Conservation (phyloP, 192 early-diverging fungal genomes). For the Gamsiella multidivaricata region DNA sequence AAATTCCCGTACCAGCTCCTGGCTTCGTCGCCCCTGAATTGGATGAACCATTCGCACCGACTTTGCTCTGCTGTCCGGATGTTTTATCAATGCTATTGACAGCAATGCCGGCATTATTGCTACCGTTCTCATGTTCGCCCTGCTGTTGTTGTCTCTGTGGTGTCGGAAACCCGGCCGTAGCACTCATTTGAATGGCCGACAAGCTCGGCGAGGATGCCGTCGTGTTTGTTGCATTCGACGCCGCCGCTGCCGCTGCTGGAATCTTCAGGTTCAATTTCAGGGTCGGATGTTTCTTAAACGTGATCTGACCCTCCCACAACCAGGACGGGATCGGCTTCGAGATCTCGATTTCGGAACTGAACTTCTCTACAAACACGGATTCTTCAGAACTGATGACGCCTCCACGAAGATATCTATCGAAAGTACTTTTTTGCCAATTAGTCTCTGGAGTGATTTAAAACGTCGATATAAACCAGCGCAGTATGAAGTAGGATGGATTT, state of each 20-base stretch:
- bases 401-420: conserved; percentile 59
- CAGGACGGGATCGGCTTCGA: conserved; percentile 67
- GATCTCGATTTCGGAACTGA: conserved; percentile 74
- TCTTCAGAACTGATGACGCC: conserved; percentile 75
- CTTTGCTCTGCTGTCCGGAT: conserved; percentile 36
- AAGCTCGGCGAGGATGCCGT: conserved; percentile 28
- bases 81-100: conserved; percentile 1
- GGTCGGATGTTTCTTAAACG: conserved; percentile 75
- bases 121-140: conserved; percentile 5
- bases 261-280: conserved; percentile 70
- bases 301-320: conserved; percentile 75
- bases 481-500: no score
- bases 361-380: conserved; percentile 83
- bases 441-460: no score
- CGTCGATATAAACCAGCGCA: no score
- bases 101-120: neutral
- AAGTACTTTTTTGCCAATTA: neutral
- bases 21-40: no score
- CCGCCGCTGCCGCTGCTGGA: conserved; percentile 36
- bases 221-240: conserved; percentile 34
- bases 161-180: conserved; percentile 10
- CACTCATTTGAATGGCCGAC: no score
- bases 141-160: no score
- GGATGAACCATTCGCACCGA: neutral
- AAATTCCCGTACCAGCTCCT: neutral